phyloP scores from a whole-genome alignment of 139 green algal genomes.

The Diplosphaera chodatii region DNA sequence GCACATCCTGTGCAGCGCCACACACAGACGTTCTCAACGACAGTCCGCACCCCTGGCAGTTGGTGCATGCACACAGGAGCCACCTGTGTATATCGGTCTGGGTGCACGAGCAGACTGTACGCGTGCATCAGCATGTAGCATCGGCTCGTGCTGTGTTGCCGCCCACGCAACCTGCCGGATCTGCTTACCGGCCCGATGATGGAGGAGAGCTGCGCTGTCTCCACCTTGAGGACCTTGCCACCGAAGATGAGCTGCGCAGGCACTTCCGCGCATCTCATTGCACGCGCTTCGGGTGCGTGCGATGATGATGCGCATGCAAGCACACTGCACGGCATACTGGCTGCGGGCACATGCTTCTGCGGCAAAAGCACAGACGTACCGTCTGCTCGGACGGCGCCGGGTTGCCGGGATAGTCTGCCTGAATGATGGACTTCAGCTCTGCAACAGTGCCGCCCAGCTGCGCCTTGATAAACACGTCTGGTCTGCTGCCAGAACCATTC shows the following conservation, averaged over 20 bases:
- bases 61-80: too few species aligned
- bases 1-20: not conserved
- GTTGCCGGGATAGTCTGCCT: slow-evolving; percentile 17
- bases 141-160: too few species aligned
- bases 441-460: slow-evolving; percentile 4
- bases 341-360: too few species aligned
- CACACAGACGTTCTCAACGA: too few species aligned
- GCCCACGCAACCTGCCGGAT: too few species aligned
- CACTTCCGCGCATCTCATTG: not conserved
- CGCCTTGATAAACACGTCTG: not conserved
- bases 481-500: not conserved
- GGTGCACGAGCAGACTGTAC: too few species aligned
- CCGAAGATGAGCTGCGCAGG: slow-evolving; percentile 53
- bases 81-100: too few species aligned
- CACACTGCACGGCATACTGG: not conserved
- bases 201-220: slow-evolving; percentile 11
- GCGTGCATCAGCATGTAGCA: too few species aligned
- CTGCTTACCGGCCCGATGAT: slow-evolving; percentile 20
- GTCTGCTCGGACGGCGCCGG: slow-evolving; percentile 18
- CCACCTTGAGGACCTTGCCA: slow-evolving; percentile 54
- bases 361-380: slow-evolving; percentile 13
- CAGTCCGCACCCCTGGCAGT: too few species aligned
- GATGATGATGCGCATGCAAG: not conserved
- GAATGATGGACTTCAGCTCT: slow-evolving; percentile 17
- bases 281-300: not conserved